Evolutionary conservation across 1,139 yeast genomes (phyloP).

Genomic region (Taphrina confusa): DNA sequence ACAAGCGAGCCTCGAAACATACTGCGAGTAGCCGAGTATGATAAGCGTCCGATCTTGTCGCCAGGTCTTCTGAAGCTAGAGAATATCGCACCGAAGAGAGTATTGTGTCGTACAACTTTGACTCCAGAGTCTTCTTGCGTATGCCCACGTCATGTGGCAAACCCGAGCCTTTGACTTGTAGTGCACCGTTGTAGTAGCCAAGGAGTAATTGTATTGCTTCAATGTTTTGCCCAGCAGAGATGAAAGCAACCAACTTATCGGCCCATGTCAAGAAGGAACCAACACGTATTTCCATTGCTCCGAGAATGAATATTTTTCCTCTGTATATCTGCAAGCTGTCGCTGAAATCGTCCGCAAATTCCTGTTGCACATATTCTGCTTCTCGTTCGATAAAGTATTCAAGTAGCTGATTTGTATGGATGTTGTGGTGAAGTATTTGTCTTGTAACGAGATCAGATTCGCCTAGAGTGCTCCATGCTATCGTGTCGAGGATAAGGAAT

Average conservation of each 20-base stretch:
- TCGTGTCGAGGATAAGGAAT: slow-evolving; percentile 51
- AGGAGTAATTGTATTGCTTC: slow-evolving; percentile 60
- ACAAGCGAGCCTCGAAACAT: slow-evolving; percentile 50
- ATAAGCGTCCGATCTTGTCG: slow-evolving; percentile 7
- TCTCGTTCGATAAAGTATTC: slow-evolving; percentile 41
- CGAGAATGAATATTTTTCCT: slow-evolving; percentile 55
- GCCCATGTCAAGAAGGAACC: slow-evolving; percentile 76
- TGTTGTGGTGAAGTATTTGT: slow-evolving; percentile 51
- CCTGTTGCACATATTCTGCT: slow-evolving; percentile 33
- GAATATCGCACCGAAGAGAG: slow-evolving; percentile 29
- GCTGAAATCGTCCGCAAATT: slow-evolving; percentile 46
- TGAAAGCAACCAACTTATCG: slow-evolving; percentile 56
- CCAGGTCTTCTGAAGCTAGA: slow-evolving; percentile 15
- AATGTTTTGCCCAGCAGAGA: slow-evolving; percentile 55
- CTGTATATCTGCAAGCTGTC: slow-evolving; percentile 51
- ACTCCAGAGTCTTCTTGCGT: slow-evolving; percentile 56
- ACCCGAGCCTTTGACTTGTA: slow-evolving; percentile 55
- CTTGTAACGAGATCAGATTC: slow-evolving; percentile 53
- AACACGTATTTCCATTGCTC: slow-evolving; percentile 54
- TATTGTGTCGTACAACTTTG: slow-evolving; percentile 61
- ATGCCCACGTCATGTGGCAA: slow-evolving; percentile 54
- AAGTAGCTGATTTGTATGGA: slow-evolving; percentile 44
- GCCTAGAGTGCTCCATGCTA: slow-evolving; percentile 48
- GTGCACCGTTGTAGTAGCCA: slow-evolving; percentile 56
- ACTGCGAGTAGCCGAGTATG: slow-evolving; percentile 39